Evolutionary conservation across 352 stramenopile species (phyloP), one percentile per base, ranked within the genome.

Genomic region (Aphanomyces astaci): DNA sequence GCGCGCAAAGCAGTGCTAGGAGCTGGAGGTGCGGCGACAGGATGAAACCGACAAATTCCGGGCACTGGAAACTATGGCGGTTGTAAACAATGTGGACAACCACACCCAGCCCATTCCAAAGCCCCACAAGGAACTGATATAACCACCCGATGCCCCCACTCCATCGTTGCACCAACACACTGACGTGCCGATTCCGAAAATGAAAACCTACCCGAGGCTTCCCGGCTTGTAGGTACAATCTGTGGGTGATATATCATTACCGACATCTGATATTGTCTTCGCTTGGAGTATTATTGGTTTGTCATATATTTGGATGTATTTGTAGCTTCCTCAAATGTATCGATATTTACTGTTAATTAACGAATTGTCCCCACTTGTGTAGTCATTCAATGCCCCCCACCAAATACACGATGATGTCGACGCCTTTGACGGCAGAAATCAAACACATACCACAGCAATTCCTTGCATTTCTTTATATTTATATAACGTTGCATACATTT

Each of bases 351-450:
- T n/a, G n/a, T n/a, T n/a, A n/a, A n/a, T n/a, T n/a, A n/a, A n/a
- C n/a, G n/a, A 27, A 30, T 54, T 45, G 32, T n/a, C 17, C 22
- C 40, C 39, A 68, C 57, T 28, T 53, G n/a, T 4, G 24, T 10
- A 10, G 7, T 62, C 13, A 15, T 45, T 4, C 36, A 43, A 7
- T 15, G 49, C 62, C n/a, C n/a, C n/a, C n/a, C n/a, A n/a, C n/a
- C n/a, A n/a, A n/a, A n/a, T n/a, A n/a, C n/a, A n/a, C n/a, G n/a
- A n/a, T n/a, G n/a, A n/a, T n/a, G n/a, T n/a, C n/a, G n/a, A 48
- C 62, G 19, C 62, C 62, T 19, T 36, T 68, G 19, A 68, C 62
- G 11, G 62, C 62, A 19, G 62, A 68, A 48, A 68, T 68, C 62
- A 68, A 68, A 39, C 46, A 62, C 32, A 28, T 68, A 1, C n/a